Evolutionary conservation across 1,139 yeast species (phyloP).

Genomic region (Yamadazyma blattariae): DNA sequence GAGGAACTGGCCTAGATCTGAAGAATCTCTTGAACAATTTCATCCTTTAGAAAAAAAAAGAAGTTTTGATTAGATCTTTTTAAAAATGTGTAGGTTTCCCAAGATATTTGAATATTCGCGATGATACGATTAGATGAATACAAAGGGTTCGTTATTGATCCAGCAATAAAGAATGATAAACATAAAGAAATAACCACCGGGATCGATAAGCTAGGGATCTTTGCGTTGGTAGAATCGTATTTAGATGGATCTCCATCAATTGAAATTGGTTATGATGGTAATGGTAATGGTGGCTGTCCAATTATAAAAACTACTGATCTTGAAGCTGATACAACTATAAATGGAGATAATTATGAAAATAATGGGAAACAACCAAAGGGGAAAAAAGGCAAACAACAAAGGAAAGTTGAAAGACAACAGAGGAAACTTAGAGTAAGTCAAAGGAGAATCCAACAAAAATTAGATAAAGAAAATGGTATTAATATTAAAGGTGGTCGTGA

Average conservation of each 20-base stretch:
- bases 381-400: slow-evolving; percentile 24
- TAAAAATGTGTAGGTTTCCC: too few relatives aligned
- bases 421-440: slow-evolving; percentile 26
- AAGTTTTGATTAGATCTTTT: too few relatives aligned
- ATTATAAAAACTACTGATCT: neutral
- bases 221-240: too few relatives aligned
- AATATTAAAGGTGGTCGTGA: too few relatives aligned
- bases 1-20: slow-evolving; percentile 18
- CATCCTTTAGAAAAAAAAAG: too few relatives aligned
- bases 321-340: too few relatives aligned
- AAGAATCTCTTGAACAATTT: slow-evolving; percentile 5
- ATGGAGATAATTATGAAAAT: neutral
- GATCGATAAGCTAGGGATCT: slow-evolving; percentile 28
- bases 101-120: too few relatives aligned
- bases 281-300: slow-evolving; percentile 1
- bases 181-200: slow-evolving; percentile 22
- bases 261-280: too few relatives aligned
- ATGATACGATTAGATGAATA: slow-evolving; percentile 17
- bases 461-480: neutral
- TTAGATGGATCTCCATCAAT: too few relatives aligned
- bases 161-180: slow-evolving; percentile 4
- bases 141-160: slow-evolving; percentile 21
- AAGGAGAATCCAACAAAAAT: slow-evolving; percentile 6
- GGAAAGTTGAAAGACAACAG: slow-evolving; percentile 26
- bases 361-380: slow-evolving; percentile 5